Percentiles rank a stretch among this genome's conserved stretches.
Evolutionary conservation across 257 asterid species (phyloP).

Genomic region (Thymus quinquecostatus): DNA sequence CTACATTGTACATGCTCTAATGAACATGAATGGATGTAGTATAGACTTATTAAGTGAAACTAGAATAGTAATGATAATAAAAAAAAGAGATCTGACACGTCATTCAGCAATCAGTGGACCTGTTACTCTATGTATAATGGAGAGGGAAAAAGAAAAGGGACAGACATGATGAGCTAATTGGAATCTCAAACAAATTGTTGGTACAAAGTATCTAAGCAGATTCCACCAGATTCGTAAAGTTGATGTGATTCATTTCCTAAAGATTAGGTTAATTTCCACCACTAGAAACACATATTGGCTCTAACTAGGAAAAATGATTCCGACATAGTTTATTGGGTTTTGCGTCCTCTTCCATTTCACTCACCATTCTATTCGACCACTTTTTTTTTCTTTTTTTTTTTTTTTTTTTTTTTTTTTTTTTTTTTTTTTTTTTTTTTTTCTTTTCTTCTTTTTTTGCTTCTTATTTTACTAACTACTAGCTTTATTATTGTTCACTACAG

Average conservation of each 20-base stretch:
- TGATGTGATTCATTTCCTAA: constrained; percentile 8
- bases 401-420: too few species aligned
- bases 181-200: neutral
- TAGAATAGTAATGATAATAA: too few species aligned
- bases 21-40: too few species aligned
- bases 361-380: neutral
- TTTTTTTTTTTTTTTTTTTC: neutral
- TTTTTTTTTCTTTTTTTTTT: neutral
- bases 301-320: neutral
- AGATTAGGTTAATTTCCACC: neutral
- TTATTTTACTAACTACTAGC: too few species aligned
- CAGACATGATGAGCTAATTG: neutral
- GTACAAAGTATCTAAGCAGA: constrained; percentile 24
- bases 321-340: neutral
- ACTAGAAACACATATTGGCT: neutral
- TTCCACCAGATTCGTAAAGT: constrained; percentile 13
- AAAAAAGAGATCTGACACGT: too few species aligned
- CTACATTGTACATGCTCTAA: too few species aligned
- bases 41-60: too few species aligned
- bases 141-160: too few species aligned
- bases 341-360: constrained; percentile 36
- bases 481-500: too few species aligned
- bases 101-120: too few species aligned
- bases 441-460: too few species aligned
- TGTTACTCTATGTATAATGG: too few species aligned